A percentile compares a stretch with the other conserved stretches of the same genome.
These are phyloP conservation scores for Purpureocillium takamizusanense DNA, from an alignment of 2,329 filamentous ascomycete genomes.

Conservation along the genomic window DNA sequence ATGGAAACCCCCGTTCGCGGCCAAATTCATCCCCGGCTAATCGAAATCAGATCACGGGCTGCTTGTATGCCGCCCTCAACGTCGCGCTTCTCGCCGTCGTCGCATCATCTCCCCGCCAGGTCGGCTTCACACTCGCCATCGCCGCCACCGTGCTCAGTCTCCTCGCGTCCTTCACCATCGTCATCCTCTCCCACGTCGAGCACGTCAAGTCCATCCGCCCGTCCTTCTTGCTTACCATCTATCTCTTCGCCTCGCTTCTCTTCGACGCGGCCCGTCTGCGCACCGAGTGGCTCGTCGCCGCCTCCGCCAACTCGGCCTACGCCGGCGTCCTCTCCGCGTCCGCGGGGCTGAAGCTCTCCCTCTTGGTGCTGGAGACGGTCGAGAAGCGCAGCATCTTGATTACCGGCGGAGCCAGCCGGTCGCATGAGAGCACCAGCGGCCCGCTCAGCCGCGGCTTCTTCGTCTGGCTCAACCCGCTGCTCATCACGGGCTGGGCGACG, in stretches of 20 bases:
- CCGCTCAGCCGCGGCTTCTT: constrained; percentile 21
- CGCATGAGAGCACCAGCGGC: constrained; percentile 39
- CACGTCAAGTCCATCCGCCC: constrained; percentile 23
- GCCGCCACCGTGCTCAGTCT: constrained; percentile 18
- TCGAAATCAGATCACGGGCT: constrained; percentile 11
- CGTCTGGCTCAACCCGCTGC: constrained; percentile 29
- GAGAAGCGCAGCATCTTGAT: constrained; percentile 22
- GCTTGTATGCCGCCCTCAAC: constrained; percentile 13
- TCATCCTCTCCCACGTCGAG: constrained; percentile 18
- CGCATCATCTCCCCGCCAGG: constrained; percentile 14
- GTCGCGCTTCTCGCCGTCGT: constrained; percentile 16
- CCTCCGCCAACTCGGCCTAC: constrained; percentile 10
- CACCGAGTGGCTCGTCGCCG: constrained; percentile 21
- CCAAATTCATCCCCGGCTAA: neutral
- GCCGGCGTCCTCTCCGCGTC: constrained; percentile 15
- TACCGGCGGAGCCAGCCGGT: constrained; percentile 29
- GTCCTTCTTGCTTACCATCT: constrained; percentile 19
- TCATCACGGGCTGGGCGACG: constrained; percentile 36
- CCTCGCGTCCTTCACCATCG: constrained; percentile 15
- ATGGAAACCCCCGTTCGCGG: too few species aligned
- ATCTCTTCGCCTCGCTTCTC: constrained; percentile 18
- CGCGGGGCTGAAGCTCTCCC: constrained; percentile 12
- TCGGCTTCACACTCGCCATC: constrained; percentile 16
- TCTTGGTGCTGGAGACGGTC: constrained; percentile 18
- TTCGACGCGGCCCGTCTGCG: constrained; percentile 22